Base-by-base conservation (phyloP, 148 eudicot species). In the Rheum nobile region DNA sequence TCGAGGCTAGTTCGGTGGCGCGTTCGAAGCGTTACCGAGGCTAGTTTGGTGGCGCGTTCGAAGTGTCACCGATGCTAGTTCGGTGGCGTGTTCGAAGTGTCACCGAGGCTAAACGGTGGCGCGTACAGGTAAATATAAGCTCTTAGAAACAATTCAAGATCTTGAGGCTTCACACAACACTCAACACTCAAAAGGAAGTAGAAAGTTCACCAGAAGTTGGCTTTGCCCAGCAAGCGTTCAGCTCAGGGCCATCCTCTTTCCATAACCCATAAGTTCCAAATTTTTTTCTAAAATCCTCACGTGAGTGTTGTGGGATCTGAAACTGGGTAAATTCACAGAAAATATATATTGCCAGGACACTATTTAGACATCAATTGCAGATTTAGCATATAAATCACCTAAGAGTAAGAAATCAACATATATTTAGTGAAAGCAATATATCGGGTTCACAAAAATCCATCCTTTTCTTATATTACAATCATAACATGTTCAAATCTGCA, bases 151-250 rank as follows among this genome's bases (percentile, higher is more conserved):
- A 32, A 31, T 14, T 17, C 5, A 65, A 65, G 70, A 65, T 31
- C 70, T 65, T 41, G 67, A 78, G 73, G 75, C 79, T 69, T 74
- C 11, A 61, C 74, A 37, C 22, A 77, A 28, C 54, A n/a, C n/a
- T n/a, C n/a, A n/a, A n/a, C n/a, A 21, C 38, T 17, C n/a, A 16
- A 57, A 8, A 32, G 9, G n/a, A n/a, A 74, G 52, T 16, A 12
- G 54, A 8, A 39, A 7, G 44, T 71, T 70, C 73, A 89, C 98
- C 90, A 14, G 76, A 76, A 75, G 43, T 76, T 22, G 93, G 91
- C 75, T 86, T 84, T 26, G 79, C 42, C 98, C 97, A 95, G 78
- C 98, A 95, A 46, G 91, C 87, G 70, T 88, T 90, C 31, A 90
- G 87, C 75, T 82, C 82, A 69, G 84, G 67, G 55, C 80, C 81